Evolutionary conservation across 1,284 basidiomycete species (phyloP).

Genomic region (Coniferiporia weirii): DNA sequence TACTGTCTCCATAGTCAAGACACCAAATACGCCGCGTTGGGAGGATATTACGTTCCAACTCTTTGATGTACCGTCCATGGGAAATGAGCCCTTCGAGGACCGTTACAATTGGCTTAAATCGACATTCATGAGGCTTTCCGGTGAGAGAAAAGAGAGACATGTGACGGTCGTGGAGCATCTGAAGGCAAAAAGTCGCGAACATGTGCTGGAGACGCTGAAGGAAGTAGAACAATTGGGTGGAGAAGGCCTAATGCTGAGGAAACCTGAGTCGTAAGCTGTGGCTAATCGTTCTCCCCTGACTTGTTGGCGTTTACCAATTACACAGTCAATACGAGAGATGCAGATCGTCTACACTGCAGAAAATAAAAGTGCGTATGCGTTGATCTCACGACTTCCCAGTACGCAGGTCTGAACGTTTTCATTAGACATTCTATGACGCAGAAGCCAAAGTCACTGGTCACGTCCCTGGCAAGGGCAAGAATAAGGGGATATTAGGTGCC

Average conservation of each 20-base stretch:
- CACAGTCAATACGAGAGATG: conserved; percentile 47
- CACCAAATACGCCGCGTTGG: conserved; percentile 53
- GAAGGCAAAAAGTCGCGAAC: conserved; percentile 40
- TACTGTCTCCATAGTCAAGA: conserved; percentile 56
- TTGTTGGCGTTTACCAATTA: background rate
- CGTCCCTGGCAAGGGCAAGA: conserved; percentile 49
- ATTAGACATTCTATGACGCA: conserved; percentile 57
- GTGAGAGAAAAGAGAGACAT: conserved; percentile 37
- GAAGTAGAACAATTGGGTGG: conserved; percentile 52
- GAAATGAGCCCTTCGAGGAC: conserved; percentile 48
- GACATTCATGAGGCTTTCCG: conserved; percentile 41
- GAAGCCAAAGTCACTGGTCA: conserved; percentile 60
- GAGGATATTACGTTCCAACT: conserved; percentile 57
- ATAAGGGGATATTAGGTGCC: conserved; percentile 48
- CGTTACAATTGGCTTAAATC: conserved; percentile 43
- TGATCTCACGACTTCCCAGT: background rate
- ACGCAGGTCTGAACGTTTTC: background rate
- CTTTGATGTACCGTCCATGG: conserved; percentile 60
- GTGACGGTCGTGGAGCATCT: conserved; percentile 51
- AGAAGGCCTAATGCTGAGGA: conserved; percentile 65
- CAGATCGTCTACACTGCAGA: conserved; percentile 50
- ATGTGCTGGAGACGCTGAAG: conserved; percentile 51
- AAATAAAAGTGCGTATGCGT: conserved; percentile 45
- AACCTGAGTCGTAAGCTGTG: conserved; percentile 42
- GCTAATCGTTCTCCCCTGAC: background rate